Evolutionary conservation across 352 stramenopile genomes (phyloP).

Genomic region (Phytophthora agathidicida): DNA sequence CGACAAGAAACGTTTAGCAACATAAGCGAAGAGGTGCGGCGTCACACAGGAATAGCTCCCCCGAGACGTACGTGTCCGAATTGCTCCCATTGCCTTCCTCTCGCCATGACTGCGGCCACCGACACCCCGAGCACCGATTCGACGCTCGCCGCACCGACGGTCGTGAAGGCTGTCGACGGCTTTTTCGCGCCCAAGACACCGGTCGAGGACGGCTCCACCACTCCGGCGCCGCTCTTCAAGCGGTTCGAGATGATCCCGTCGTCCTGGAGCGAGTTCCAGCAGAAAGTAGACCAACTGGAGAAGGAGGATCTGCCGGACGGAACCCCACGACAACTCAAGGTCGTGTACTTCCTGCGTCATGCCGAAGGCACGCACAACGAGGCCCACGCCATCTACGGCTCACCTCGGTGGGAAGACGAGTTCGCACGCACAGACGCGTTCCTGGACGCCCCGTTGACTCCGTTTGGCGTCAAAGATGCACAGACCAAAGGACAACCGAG

Average conservation of each 20-base stretch:
- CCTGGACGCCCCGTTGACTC: conserved; percentile 67
- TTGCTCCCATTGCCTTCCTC: too few relatives aligned
- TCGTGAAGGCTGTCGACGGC: conserved; percentile 26
- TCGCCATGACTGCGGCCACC: conserved; percentile 20
- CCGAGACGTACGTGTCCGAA: too few relatives aligned
- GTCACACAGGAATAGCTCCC: conserved; percentile 4
- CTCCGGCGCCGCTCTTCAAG: conserved; percentile 32
- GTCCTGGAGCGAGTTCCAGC: conserved; percentile 38
- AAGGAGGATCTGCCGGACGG: conserved; percentile 20
- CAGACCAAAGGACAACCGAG: conserved; percentile 45
- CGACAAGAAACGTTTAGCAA: too few relatives aligned
- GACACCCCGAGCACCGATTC: conserved; percentile 1
- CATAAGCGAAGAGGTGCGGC: not conserved
- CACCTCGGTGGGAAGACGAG: conserved; percentile 66
- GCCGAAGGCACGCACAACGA: conserved; percentile 80
- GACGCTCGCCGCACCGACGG: not conserved
- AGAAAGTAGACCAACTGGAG: conserved; percentile 25
- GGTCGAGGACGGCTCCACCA: conserved; percentile 1
- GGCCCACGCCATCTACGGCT: conserved; percentile 62
- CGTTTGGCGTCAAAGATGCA: conserved; percentile 64
- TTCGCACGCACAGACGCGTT: conserved; percentile 64
- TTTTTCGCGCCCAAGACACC: conserved; percentile 20
- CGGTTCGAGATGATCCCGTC: conserved; percentile 33
- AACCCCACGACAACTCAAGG: conserved; percentile 49
- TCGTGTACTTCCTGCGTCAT: conserved; percentile 81